Conservation (phyloP, 768 basidiomycete genomes). For the Dendrothele bispora region DNA sequence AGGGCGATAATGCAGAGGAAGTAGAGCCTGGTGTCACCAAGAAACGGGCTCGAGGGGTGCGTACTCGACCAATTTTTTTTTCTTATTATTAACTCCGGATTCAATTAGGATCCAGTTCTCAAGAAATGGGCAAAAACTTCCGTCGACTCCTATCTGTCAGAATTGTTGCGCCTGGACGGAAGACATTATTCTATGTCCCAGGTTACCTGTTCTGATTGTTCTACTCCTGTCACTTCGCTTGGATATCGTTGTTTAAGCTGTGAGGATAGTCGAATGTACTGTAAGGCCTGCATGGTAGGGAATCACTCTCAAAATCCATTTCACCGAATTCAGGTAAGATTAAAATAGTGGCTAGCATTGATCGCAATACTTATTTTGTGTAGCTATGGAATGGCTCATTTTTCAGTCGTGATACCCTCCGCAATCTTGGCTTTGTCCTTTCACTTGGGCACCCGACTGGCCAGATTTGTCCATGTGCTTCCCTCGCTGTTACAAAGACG, state of each 20-base stretch:
- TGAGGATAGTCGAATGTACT: not conserved
- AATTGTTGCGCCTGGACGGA: not conserved
- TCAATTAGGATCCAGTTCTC: no score
- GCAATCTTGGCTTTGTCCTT: not conserved
- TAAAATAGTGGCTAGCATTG: no score
- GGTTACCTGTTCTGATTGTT: not conserved
- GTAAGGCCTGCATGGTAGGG: not conserved
- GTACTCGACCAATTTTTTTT: no score
- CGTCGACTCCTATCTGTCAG: not conserved
- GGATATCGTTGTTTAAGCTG: not conserved
- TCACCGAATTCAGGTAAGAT: not conserved
- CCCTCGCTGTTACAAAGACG: not conserved
- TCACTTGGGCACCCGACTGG: not conserved
- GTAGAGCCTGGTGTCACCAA: no score
- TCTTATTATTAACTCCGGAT: no score
- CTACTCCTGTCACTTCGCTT: not conserved
- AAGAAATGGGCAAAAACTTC: no score
- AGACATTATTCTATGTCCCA: not conserved
- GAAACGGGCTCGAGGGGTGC: no score
- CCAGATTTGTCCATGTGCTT: not conserved
- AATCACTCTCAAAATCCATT: not conserved
- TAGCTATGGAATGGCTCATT: not conserved
- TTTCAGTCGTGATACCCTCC: not conserved
- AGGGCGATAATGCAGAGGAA: no score
- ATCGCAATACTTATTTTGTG: no score